Conservation (phyloP, 1,139 yeast genomes). For the Protomyces arabidopsidicola region DNA sequence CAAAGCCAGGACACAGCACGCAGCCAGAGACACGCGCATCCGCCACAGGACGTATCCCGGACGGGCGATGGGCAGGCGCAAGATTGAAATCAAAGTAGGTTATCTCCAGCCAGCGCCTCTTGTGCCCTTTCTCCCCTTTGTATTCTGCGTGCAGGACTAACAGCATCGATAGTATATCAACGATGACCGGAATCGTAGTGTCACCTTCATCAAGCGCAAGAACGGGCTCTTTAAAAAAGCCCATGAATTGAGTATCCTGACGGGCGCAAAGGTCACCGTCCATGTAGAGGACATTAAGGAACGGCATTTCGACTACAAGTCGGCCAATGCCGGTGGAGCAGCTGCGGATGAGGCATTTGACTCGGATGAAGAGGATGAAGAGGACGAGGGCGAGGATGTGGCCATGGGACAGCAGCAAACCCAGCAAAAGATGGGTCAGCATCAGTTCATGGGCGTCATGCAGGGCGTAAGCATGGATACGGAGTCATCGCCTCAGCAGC, state of each 20-base stretch:
- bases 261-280: constrained; percentile 90
- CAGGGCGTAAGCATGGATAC: no score
- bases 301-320: constrained; percentile 18
- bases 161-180: constrained; percentile 43
- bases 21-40: not conserved
- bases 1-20: not conserved
- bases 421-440: not conserved
- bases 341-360: not conserved
- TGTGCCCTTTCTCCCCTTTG: not conserved
- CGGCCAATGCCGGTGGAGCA: constrained; percentile 12
- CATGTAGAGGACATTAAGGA: constrained; percentile 46
- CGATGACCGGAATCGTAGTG: constrained; percentile 75
- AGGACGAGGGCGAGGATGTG: not conserved
- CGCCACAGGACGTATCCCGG: not conserved
- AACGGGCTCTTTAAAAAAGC: constrained; percentile 96
- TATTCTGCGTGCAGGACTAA: not conserved
- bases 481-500: not conserved
- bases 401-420: not conserved
- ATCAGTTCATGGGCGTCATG: not conserved
- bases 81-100: constrained; percentile 25
- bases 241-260: constrained; percentile 83
- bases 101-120: not conserved
- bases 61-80: constrained; percentile 21
- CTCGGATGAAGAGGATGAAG: constrained; percentile 26
- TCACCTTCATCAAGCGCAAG: constrained; percentile 86